A percentile compares a stretch with the other conserved stretches of the same genome.
These are phyloP conservation scores for Tremella fuciformis DNA, from an alignment of 768 basidiomycete species.

Conservation along the genomic window DNA sequence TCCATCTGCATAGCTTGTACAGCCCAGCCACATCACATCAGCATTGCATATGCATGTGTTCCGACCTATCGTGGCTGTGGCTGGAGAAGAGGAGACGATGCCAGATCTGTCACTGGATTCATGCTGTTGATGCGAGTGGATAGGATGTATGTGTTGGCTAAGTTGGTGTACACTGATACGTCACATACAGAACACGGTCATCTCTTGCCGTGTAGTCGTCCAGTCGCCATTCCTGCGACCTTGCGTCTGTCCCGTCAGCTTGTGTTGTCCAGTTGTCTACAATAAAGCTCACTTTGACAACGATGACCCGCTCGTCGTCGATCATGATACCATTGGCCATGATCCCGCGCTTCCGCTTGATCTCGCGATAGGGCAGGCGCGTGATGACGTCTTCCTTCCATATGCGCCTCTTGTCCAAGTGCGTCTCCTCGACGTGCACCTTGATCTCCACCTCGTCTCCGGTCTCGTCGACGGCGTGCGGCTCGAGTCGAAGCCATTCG, in stretches of 20 bases:
- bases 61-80: not conserved
- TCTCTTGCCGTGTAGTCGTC: conserved; percentile 24
- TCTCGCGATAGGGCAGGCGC: conserved; percentile 25
- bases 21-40: not conserved
- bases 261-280: not conserved
- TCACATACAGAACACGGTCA: conserved; percentile 38
- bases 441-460: conserved; percentile 11
- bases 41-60: not conserved
- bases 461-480: not conserved
- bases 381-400: conserved; percentile 33
- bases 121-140: not conserved
- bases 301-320: conserved; percentile 45
- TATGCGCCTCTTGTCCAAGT: conserved; percentile 20
- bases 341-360: conserved; percentile 24
- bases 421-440: conserved; percentile 12
- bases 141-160: not conserved
- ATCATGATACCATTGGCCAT: conserved; percentile 46
- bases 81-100: not conserved
- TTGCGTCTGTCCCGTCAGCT: conserved; percentile 20
- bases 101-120: not conserved
- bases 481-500: not conserved
- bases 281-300: conserved; percentile 36
- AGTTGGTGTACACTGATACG: not conserved
- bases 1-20: not conserved
- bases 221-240: conserved; percentile 25